Percentiles rank a stretch among this genome's conserved stretches.
These are phyloP conservation scores for Aegilops longissima DNA, from an alignment of 176 grass and related monocot genomes.

Conservation along the genomic window DNA sequence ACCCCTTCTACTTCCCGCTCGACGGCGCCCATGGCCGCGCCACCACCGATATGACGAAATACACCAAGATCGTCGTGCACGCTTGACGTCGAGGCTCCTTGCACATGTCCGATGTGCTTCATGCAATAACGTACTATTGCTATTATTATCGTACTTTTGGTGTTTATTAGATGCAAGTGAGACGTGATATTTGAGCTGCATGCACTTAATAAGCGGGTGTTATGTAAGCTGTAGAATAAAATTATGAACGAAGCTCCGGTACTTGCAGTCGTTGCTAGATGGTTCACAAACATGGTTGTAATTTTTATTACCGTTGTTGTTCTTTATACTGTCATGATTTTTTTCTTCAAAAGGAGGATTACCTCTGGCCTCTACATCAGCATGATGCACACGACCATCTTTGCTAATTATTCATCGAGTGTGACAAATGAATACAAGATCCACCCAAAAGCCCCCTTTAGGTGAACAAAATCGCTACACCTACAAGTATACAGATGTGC, in stretches of 20 bases:
- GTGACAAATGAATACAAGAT: too few relatives aligned
- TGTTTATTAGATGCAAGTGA: neutral
- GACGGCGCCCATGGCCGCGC: neutral
- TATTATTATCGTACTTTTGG: neutral
- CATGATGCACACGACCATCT: too few relatives aligned
- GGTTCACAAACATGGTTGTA: too few relatives aligned
- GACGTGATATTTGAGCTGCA: neutral
- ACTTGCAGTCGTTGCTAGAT: too few relatives aligned
- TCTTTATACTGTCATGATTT: too few relatives aligned
- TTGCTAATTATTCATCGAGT: too few relatives aligned
- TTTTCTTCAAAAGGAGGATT: too few relatives aligned
- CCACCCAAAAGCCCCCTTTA: too few relatives aligned
- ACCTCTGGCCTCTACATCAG: too few relatives aligned
- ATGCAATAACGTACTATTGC: neutral
- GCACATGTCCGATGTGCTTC: neutral
- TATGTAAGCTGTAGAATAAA: constrained; percentile 26
- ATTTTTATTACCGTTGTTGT: too few relatives aligned
- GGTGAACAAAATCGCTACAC: too few relatives aligned
- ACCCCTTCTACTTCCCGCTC: constrained; percentile 74
- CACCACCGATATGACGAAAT: constrained; percentile 39
- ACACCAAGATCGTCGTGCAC: constrained; percentile 54
- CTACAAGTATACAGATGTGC: too few relatives aligned
- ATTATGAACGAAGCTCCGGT: neutral
- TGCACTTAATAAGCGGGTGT: neutral
- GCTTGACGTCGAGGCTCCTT: neutral